Evolutionary conservation across 1,284 basidiomycete species (phyloP), one percentile per base, ranked within the genome.

Genomic region (Blastosporella zonata): DNA sequence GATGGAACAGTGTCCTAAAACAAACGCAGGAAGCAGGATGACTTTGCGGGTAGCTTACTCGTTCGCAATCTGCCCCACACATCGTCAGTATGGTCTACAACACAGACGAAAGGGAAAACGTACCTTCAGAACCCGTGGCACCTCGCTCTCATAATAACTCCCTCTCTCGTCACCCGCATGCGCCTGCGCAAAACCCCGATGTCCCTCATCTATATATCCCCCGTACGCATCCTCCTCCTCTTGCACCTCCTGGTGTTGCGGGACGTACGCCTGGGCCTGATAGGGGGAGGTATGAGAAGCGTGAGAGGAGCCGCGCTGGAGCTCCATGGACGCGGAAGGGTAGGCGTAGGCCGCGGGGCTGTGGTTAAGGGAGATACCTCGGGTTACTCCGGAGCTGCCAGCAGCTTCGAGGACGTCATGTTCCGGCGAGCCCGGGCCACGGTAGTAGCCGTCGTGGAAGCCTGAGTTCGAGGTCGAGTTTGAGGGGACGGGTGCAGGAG

Each of bases 91-190:
- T 12, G 18, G 18, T 28, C 27, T 12, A 6, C 27, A 18, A 35
- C 2, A 4, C 17, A 4, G 9, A 35, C 34, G 13, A 8, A n/a
- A n/a, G n/a, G n/a, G n/a, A n/a, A n/a, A n/a, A n/a, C n/a, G n/a
- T n/a, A 37, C 20, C 39, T 28, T 41, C 39, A 41, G 29, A 13
- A 28, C 39, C 39, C 39, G 15, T 15, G 25, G 13, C n/a, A 27
- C 39, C 39, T 28, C 25, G 2, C n/a, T 12, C 6, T 41, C 39
- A 41, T 41, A 29, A 41, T 41, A 41, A 18, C 39, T 41, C n/a
- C 39, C 39, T 9, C 39, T 28, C 25, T 41, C 39, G 18, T 41
- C 39, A 17, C 39, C 39, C n/a, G 39, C 39, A 37, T 37, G 36
- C 10, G 10, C 36, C 18, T 37, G 36, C 20, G 2, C 20, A 37